Conservation (phyloP, 371 early-diverging fungal genomes). For the Phascolomyces articulosus region DNA sequence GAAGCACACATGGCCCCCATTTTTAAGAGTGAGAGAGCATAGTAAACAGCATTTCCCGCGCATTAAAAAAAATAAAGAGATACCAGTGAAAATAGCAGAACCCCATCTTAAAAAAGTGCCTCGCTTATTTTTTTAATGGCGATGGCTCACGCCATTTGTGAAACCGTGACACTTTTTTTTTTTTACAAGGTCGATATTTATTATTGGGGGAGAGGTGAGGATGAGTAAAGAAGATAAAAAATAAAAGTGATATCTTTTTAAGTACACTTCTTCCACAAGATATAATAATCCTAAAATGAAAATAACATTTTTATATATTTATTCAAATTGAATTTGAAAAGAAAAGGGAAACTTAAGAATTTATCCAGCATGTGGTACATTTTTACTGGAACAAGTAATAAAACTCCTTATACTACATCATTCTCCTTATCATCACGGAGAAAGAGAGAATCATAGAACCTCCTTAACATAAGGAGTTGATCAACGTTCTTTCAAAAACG, state of each 20-base stretch:
- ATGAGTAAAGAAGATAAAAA: too few relatives aligned
- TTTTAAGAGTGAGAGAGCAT: neutral
- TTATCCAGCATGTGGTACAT: constrained; percentile 11
- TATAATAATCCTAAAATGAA: too few relatives aligned
- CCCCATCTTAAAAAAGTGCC: neutral
- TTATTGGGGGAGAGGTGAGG: neutral
- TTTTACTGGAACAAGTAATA: constrained; percentile 10
- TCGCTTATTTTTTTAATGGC: constrained; percentile 7
- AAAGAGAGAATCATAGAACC: too few relatives aligned
- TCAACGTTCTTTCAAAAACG: too few relatives aligned
- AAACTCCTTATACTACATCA: neutral
- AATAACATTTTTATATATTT: too few relatives aligned
- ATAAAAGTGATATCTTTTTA: too few relatives aligned
- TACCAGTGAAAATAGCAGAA: neutral
- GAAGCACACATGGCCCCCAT: constrained; percentile 6
- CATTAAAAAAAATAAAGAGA: neutral
- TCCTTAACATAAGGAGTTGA: too few relatives aligned
- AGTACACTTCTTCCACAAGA: too few relatives aligned
- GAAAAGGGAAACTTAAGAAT: too few relatives aligned
- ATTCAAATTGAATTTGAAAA: too few relatives aligned
- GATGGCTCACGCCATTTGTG: constrained; percentile 8
- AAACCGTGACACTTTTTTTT: too few relatives aligned
- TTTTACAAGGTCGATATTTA: too few relatives aligned
- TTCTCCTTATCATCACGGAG: neutral
- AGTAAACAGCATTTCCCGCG: constrained; percentile 4